Evolutionary conservation across 83 land plant species (phyloP).

Genomic region (Picea abies): DNA sequence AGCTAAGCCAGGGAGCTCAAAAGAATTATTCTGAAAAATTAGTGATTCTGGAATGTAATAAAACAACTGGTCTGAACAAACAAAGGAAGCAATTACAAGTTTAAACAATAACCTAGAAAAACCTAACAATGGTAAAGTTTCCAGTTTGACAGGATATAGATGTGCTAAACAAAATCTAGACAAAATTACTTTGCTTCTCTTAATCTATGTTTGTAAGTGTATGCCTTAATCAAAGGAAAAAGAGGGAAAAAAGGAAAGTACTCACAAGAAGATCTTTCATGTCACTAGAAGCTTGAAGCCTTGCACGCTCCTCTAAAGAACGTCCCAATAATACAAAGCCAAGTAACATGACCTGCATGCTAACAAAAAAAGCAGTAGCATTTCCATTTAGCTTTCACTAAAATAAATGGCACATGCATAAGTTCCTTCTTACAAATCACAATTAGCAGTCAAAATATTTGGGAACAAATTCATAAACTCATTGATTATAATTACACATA

Average conservation of each 20-base stretch:
- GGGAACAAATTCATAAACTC: no score
- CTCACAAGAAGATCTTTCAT: slow-evolving; percentile 95
- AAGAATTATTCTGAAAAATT: background rate
- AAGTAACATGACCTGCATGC: slow-evolving; percentile 95
- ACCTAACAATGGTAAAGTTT: background rate
- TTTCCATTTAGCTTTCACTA: background rate
- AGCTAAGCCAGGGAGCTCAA: background rate
- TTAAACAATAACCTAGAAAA: background rate
- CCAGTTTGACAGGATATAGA: background rate
- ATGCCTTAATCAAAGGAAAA: background rate
- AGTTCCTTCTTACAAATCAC: background rate
- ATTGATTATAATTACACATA: no score
- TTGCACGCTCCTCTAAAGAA: slow-evolving; percentile 84
- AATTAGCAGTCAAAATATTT: background rate
- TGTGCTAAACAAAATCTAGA: background rate
- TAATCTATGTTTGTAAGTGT: background rate
- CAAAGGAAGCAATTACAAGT: background rate
- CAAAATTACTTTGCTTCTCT: background rate
- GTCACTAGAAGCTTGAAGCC: slow-evolving; percentile 91
- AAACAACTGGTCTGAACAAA: background rate
- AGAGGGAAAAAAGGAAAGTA: background rate
- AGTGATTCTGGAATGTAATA: background rate
- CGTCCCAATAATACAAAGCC: slow-evolving; percentile 96
- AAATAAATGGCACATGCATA: slow-evolving; percentile 6
- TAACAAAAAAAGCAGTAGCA: slow-evolving; percentile 25